A percentile compares a stretch with the other conserved stretches of the same genome.
phyloP scores from a whole-genome alignment of 768 basidiomycete species.

The Sarcomyxa edulis region DNA sequence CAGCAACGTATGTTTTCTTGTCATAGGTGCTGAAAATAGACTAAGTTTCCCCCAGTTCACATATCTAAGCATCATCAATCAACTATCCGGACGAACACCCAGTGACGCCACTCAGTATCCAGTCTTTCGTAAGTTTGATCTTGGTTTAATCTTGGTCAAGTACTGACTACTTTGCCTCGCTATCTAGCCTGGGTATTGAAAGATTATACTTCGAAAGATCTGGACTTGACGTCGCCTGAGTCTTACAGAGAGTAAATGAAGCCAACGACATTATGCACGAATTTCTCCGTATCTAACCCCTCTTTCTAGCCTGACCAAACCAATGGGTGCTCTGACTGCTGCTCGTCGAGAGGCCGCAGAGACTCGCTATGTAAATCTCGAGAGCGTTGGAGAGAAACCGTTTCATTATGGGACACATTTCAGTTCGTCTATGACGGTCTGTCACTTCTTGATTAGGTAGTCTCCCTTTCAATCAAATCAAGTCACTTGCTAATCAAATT shows the following conservation, averaged over 20 bases:
- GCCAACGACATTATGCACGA: no score
- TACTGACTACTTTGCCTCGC: neutral
- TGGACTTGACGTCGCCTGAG: conserved; percentile 59
- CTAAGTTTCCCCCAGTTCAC: conserved; percentile 54
- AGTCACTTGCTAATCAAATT: no score
- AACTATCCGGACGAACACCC: conserved; percentile 88
- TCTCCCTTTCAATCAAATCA: no score
- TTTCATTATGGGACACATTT: conserved; percentile 96
- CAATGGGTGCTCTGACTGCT: conserved; percentile 86
- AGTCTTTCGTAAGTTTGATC: conserved; percentile 62
- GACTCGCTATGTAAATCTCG: conserved; percentile 66
- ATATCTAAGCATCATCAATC: conserved; percentile 85
- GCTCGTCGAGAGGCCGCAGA: conserved; percentile 71
- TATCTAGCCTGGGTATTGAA: conserved; percentile 78
- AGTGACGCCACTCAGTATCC: conserved; percentile 96
- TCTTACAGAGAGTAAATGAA: conserved; percentile 80
- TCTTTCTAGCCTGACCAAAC: conserved; percentile 59
- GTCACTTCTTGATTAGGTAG: conserved; percentile 86
- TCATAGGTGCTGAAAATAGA: no score
- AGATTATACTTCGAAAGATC: conserved; percentile 69
- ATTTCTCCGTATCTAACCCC: neutral
- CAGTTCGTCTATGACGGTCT: conserved; percentile 95
- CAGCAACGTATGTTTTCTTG: conserved; percentile 63
- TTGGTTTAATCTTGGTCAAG: neutral
- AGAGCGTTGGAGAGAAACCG: conserved; percentile 79